Percentiles rank a stretch among this genome's conserved stretches.
phyloP scores from a whole-genome alignment of 495 filamentous ascomycete species.

The Penicillium maclennaniae region DNA sequence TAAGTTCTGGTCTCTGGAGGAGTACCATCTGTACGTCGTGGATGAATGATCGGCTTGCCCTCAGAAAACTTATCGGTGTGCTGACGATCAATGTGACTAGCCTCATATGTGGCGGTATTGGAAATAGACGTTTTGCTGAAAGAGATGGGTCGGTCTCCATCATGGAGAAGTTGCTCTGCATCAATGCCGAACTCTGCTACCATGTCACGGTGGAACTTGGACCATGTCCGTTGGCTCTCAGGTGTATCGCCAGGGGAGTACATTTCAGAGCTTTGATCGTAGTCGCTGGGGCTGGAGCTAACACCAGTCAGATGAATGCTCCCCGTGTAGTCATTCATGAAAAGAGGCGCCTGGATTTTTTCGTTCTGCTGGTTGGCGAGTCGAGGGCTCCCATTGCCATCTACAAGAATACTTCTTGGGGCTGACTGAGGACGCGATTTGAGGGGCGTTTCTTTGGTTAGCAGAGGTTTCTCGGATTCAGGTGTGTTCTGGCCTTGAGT shows the following conservation, averaged over 20 bases:
- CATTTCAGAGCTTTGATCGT: constrained; percentile 4
- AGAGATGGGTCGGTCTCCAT: neutral
- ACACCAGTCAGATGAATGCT: constrained; percentile 1
- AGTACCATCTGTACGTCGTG: neutral
- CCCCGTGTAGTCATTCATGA: constrained; percentile 1
- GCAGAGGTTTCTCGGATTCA: constrained; percentile 22
- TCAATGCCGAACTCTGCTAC: constrained; percentile 23
- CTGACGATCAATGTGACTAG: neutral
- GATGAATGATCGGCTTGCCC: neutral
- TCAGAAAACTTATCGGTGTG: neutral
- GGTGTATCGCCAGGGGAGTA: constrained; percentile 1
- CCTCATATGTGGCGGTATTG: neutral
- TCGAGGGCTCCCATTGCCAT: constrained; percentile 30
- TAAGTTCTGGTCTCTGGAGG: neutral
- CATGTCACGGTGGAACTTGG: constrained; percentile 24
- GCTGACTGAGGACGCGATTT: constrained; percentile 1
- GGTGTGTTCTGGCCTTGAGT: constrained; percentile 8
- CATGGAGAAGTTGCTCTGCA: constrained; percentile 3
- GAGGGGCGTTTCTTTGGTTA: constrained; percentile 2
- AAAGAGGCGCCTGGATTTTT: neutral
- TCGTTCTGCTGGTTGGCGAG: constrained; percentile 2
- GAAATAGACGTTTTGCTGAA: neutral
- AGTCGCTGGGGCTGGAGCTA: constrained; percentile 13
- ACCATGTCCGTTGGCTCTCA: constrained; percentile 4
- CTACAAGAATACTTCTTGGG: constrained; percentile 20